Conservation (phyloP, 1,284 basidiomycete genomes). For the Lentinus polychrous region DNA sequence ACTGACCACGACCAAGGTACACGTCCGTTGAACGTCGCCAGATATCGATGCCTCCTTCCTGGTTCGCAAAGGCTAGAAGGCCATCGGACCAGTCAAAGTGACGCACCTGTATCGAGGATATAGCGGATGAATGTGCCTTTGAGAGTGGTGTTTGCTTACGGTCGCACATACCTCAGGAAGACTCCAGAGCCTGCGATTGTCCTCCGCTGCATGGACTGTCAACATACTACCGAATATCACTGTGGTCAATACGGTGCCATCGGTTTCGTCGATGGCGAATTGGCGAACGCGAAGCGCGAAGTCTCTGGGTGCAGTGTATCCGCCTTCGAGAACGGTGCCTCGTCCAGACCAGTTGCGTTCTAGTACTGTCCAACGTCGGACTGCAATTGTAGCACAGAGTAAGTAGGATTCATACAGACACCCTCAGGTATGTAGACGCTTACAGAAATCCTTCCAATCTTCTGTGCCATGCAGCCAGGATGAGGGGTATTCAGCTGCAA, state of each 20-base stretch:
- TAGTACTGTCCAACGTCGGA: conserved; percentile 12
- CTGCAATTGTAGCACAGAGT: conserved; percentile 3
- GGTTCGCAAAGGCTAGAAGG: conserved; percentile 16
- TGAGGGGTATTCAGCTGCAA: background rate
- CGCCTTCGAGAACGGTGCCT: conserved; percentile 15
- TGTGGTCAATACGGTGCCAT: conserved; percentile 13
- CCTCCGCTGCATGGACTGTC: conserved; percentile 14
- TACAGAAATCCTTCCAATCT: conserved; percentile 21
- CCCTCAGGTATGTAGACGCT: conserved; percentile 3
- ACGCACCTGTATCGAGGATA: background rate
- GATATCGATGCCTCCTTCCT: conserved; percentile 17
- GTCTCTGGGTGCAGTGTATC: conserved; percentile 9
- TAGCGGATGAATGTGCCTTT: background rate
- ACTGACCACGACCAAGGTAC: background rate
- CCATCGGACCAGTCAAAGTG: conserved; percentile 10
- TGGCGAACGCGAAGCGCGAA: conserved; percentile 8
- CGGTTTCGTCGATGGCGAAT: conserved; percentile 18
- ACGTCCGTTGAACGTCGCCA: conserved; percentile 17
- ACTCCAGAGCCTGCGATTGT: conserved; percentile 15
- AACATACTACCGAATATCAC: conserved; percentile 8
- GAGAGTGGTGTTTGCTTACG: background rate
- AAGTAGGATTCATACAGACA: background rate
- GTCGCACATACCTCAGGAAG: conserved; percentile 14
- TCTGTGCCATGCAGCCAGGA: conserved; percentile 12
- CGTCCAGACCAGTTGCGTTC: conserved; percentile 18